phyloP scores from a whole-genome alignment of 2,329 filamentous ascomycete genomes.

The Pseudogymnoascus sp. region DNA sequence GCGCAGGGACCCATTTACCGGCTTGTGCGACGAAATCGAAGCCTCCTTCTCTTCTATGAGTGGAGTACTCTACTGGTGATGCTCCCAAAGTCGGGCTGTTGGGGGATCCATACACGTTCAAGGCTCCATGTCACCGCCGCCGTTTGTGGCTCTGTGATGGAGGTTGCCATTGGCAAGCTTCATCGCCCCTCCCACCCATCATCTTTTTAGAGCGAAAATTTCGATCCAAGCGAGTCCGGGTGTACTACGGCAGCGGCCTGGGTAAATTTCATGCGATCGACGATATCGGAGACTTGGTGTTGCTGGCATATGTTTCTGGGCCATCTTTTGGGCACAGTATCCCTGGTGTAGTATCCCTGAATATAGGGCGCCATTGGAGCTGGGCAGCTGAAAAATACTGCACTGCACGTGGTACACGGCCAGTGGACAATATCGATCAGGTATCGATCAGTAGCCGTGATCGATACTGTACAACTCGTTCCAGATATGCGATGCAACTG shows the following conservation, averaged over 20 bases:
- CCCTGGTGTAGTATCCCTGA: background rate
- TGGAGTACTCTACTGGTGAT: constrained; percentile 9
- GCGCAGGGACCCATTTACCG: constrained; percentile 8
- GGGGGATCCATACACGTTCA: constrained; percentile 1
- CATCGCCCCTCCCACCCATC: constrained; percentile 8
- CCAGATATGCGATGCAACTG: constrained; percentile 3
- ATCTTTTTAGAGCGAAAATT: constrained; percentile 1
- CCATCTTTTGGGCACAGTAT: background rate
- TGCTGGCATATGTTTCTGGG: background rate
- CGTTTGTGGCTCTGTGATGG: constrained; percentile 3
- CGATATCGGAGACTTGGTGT: background rate
- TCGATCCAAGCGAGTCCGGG: constrained; percentile 2
- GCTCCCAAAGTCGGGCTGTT: background rate
- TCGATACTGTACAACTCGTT: background rate
- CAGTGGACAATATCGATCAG: background rate
- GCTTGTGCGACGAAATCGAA: constrained; percentile 8
- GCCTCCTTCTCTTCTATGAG: background rate
- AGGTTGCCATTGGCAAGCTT: constrained; percentile 2
- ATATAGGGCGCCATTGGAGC: background rate
- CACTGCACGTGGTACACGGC: background rate
- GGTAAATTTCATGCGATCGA: background rate
- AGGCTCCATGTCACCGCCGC: constrained; percentile 2
- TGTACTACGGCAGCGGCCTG: background rate
- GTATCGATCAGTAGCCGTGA: background rate
- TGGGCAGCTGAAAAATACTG: constrained; percentile 1